Evolutionary conservation across 116 monocot species (phyloP), one percentile per base, ranked within the genome.

Genomic region (Papilionanthe hybrid): DNA sequence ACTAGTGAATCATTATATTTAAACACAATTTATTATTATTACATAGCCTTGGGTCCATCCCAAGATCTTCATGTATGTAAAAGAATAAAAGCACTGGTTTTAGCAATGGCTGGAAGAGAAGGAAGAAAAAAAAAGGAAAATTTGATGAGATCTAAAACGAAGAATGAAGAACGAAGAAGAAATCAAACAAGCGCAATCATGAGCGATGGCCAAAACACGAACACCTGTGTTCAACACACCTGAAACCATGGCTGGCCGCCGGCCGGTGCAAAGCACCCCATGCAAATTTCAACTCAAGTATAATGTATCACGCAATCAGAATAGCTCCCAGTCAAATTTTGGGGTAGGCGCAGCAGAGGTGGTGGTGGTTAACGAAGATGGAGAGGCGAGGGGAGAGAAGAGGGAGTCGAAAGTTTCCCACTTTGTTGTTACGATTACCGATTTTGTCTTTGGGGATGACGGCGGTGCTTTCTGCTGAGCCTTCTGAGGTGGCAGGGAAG

Each of bases 381-480:
- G 50, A 12, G 84, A 73, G 0, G 86, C 49, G 27, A 85, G 57
- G 73, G 84, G 81, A 1, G 82, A 78, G 42, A 87, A 84, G 25
- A 88, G 72, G 22, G 83, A 83, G 78, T 91, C 91, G 44, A 91
- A 91, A 55, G 80, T 60, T 78, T 91, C 91, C 91, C 91, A 91
- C 7, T 85, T 82, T 13, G 83, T 80, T 27, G 87, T 87, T 12
- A 79, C 78, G 1, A 81, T 79, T 42, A 56, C 85, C 41, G 81
- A 76, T 30, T 80, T 42, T n/a, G 72, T 43, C 67, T 28, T 66
- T 42, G 75, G 50, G 50, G 81, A 80, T 19, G 86, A 74, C 41
- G 66, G 73, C 32, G 66, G 73, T 42, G 8, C 79, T 22, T 87
- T 82, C 56, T 83, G 60, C 65, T 77, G 78, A 50, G 67, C 81